These are phyloP conservation scores for Keithomyces neogunnii DNA, from an alignment of 2,329 filamentous ascomycete genomes.

Conservation along the genomic window DNA sequence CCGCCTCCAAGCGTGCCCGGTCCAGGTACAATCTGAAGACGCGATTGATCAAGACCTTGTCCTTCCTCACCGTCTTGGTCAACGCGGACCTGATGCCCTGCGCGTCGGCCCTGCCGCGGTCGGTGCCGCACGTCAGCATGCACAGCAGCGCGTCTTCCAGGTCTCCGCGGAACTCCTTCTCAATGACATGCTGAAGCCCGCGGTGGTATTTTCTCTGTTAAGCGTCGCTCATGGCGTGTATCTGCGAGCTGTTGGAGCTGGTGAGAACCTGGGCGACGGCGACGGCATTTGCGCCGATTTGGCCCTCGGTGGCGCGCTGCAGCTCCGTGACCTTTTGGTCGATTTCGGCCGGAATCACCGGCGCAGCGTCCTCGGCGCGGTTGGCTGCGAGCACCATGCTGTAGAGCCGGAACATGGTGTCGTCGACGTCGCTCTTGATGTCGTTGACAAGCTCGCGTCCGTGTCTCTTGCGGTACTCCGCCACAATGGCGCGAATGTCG, in stretches of 20 bases:
- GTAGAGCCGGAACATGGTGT: slow-evolving; percentile 22
- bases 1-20: not conserved
- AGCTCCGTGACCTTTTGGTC: slow-evolving; percentile 24
- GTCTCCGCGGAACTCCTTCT: slow-evolving; percentile 26
- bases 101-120: slow-evolving; percentile 17
- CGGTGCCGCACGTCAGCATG: slow-evolving; percentile 17
- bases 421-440: slow-evolving; percentile 23
- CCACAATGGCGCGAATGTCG: slow-evolving; percentile 23
- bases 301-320: slow-evolving; percentile 23
- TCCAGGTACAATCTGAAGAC: slow-evolving; percentile 18
- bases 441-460: slow-evolving; percentile 21
- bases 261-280: slow-evolving; percentile 23
- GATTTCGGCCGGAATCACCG: slow-evolving; percentile 18
- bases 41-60: slow-evolving; percentile 22
- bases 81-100: slow-evolving; percentile 16
- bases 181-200: slow-evolving; percentile 22
- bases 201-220: slow-evolving; percentile 25
- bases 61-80: slow-evolving; percentile 19
- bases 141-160: slow-evolving; percentile 24
- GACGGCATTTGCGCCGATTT: slow-evolving; percentile 19
- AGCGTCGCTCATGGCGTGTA: slow-evolving; percentile 15
- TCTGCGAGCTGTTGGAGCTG: slow-evolving; percentile 15
- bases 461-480: slow-evolving; percentile 19
- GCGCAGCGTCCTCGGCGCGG: slow-evolving; percentile 19
- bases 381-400: slow-evolving; percentile 22